Percentiles rank a stretch among this genome's conserved stretches.
Evolutionary conservation across 2,329 filamentous ascomycete species (phyloP).

Genomic region (Alternaria tenuissima): DNA sequence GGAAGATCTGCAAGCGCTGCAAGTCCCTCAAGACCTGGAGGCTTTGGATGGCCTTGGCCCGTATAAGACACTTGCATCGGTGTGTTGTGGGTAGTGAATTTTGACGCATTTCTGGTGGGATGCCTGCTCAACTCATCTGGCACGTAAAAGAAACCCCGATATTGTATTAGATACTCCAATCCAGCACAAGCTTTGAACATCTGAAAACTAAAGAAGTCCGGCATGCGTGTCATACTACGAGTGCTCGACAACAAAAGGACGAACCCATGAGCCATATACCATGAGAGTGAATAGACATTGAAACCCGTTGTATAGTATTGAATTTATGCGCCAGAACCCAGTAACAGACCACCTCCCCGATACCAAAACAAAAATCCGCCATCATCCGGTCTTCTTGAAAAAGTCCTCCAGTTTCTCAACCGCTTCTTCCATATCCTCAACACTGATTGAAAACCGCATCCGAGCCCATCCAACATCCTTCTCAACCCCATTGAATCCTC

Average conservation of each 20-base stretch:
- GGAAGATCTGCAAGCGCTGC: neutral
- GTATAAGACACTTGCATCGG: neutral
- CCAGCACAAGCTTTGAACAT: slow-evolving; percentile 1
- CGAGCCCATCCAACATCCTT: slow-evolving; percentile 42
- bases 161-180: slow-evolving; percentile 2
- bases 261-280: neutral
- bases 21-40: neutral
- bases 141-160: neutral
- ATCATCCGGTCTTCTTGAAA: slow-evolving; percentile 7
- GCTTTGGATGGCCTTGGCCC: neutral
- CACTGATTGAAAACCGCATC: slow-evolving; percentile 31
- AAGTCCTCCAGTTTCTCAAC: slow-evolving; percentile 26
- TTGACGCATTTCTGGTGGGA: neutral
- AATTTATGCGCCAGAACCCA: neutral
- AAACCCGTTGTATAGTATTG: neutral
- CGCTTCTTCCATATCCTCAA: slow-evolving; percentile 26
- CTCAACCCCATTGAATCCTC: slow-evolving; percentile 34
- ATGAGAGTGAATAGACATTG: neutral
- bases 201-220: neutral
- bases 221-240: neutral
- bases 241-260: neutral
- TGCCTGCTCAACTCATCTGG: neutral
- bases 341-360: neutral
- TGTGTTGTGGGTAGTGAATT: neutral
- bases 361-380: neutral